Evolutionary conservation across 176 grass and related monocot species (phyloP), one percentile per base, ranked within the genome.

Genomic region (Ananas comosus): DNA sequence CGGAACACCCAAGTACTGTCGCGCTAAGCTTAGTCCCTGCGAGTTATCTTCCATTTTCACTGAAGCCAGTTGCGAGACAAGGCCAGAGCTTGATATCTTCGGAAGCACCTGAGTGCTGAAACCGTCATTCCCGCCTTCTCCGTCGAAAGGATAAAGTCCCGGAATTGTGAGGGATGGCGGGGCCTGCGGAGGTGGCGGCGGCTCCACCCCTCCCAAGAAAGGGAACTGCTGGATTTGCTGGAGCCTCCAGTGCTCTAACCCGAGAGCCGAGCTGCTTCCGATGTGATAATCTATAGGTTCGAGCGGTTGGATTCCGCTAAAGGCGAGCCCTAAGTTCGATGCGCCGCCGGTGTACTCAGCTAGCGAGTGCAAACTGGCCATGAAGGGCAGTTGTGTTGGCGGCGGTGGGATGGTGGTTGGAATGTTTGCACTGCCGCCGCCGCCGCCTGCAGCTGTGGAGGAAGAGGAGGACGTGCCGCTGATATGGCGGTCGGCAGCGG

Each of bases 31-130:
- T 63, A 58, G 50, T 52, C 64, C 64, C 10, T 17, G 70, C 13
- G 57, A 29, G 48, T 53, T 67, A 49, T 83, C 95, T 65, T 99
- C 94, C 95, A 94, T 99, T 79, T 99, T 99, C 70, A 99, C 80
- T 6, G 94, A 88, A 2, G 93, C 89, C 21, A 97, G 87, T 74
- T 97, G 89, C 19, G 89, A 79, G 50, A 92, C 85, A n/a, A 97
- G 67, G 4, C 84, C 89, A 0, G 95, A 80, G 14, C 73, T 85
- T 3, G 88, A 80, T 11, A 86, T 78, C 63, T 87, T 87, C 9
- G 88, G 83, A 28, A 97, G 78, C 12, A 77, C 80, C 19, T 88
- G 75, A 24, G 72, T 10, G 69, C 75, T 2, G 5, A 29, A 74
- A 56, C 10, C 56, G n/a, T 63, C n/a, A n/a, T n/a, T 50, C 13